phyloP scores from a whole-genome alignment of 805 yeast species.

The Maudiozyma serrabonitensis region DNA sequence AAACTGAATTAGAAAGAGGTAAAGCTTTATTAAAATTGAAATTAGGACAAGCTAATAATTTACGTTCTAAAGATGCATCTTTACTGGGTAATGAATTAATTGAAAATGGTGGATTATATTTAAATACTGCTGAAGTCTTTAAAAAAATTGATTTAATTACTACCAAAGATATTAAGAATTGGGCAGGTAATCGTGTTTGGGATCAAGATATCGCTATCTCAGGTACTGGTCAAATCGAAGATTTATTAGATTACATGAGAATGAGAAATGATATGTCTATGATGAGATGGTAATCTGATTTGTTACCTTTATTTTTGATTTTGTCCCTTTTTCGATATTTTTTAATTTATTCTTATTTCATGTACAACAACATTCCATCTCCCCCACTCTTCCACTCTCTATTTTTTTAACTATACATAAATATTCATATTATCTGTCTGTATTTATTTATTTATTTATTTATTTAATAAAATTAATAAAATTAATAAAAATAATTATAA shows the following conservation, averaged over 20 bases:
- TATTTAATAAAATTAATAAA: slow-evolving; percentile 1
- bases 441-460: slow-evolving; percentile 2
- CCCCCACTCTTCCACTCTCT: background rate
- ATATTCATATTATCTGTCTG: background rate
- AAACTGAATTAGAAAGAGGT: slow-evolving; percentile 70
- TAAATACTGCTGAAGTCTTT: slow-evolving; percentile 49
- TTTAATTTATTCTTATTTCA: background rate
- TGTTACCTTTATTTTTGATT: background rate
- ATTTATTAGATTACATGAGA: slow-evolving; percentile 73
- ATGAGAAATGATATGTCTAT: slow-evolving; percentile 81
- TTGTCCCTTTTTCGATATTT: no score
- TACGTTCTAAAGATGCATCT: slow-evolving; percentile 1
- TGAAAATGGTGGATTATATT: slow-evolving; percentile 40
- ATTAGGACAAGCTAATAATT: slow-evolving; percentile 30
- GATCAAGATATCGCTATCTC: slow-evolving; percentile 78
- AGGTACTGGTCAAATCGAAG: slow-evolving; percentile 83
- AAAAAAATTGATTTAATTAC: slow-evolving; percentile 55
- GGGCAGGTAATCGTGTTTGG: slow-evolving; percentile 73
- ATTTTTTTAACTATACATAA: background rate
- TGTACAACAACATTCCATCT: background rate
- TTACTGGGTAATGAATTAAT: slow-evolving; percentile 4
- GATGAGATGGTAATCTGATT: slow-evolving; percentile 58
- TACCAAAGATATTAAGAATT: slow-evolving; percentile 48
- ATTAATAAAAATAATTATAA: background rate
- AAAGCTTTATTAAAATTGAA: slow-evolving; percentile 61